These are phyloP conservation scores for Schizochytrium sp. DNA, from an alignment of 108 stramenopile genomes.

Conservation along the genomic window DNA sequence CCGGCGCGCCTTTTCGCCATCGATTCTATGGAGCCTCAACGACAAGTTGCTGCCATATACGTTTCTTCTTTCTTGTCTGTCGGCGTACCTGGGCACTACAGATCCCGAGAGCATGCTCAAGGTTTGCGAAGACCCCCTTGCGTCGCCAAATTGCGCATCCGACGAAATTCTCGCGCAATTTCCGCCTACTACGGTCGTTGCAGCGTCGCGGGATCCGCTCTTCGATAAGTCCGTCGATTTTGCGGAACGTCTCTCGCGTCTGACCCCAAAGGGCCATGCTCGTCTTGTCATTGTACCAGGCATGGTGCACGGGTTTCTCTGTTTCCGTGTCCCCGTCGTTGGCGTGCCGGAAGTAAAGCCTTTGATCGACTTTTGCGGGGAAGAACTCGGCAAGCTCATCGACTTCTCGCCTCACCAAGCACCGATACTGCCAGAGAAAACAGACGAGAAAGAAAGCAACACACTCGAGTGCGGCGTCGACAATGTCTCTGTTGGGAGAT, in stretches of 20 bases:
- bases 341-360: neutral
- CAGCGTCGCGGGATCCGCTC: neutral
- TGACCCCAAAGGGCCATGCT: neutral
- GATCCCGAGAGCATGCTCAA: neutral
- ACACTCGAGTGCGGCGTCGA: too few relatives aligned
- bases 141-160: neutral
- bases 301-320: neutral
- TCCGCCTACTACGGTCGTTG: neutral
- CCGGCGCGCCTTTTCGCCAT: neutral
- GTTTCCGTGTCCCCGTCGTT: neutral
- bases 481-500: too few relatives aligned
- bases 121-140: neutral
- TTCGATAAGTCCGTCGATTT: neutral
- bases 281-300: neutral
- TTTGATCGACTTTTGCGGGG: neutral
- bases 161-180: neutral
- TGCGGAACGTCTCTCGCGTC: neutral
- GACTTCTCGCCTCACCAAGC: neutral
- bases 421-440: too few relatives aligned
- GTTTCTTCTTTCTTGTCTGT: neutral
- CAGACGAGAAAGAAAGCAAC: too few relatives aligned
- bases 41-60: neutral
- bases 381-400: neutral
- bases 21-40: neutral
- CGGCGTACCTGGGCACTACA: neutral